Evolutionary conservation across 2,329 filamentous ascomycete genomes (phyloP).

Genomic region (Xylariaceae sp.): DNA sequence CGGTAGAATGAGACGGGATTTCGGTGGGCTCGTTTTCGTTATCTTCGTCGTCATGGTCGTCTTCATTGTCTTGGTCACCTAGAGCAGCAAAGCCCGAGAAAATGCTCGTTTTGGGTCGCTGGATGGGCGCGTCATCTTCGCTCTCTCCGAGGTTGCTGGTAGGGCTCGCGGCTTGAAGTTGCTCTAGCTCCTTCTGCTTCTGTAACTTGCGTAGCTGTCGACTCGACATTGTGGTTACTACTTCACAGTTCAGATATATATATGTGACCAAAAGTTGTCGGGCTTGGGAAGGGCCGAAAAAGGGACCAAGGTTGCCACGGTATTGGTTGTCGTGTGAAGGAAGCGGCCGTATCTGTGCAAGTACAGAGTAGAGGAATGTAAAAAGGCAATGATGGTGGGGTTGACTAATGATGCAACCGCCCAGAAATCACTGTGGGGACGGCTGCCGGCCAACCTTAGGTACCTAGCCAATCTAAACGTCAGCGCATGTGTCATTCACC

Average conservation of each 20-base stretch:
- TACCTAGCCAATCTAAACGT: background rate
- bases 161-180: constrained; percentile 44
- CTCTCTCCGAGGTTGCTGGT: constrained; percentile 44
- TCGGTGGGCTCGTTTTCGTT: constrained; percentile 42
- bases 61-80: constrained; percentile 50
- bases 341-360: too few species aligned
- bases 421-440: too few species aligned
- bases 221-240: constrained; percentile 37
- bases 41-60: constrained; percentile 45
- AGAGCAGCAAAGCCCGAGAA: constrained; percentile 60
- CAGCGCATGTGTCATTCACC: constrained; percentile 5
- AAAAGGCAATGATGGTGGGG: constrained; percentile 2
- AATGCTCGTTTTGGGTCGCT: constrained; percentile 51
- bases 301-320: too few species aligned
- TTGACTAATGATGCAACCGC: constrained; percentile 11
- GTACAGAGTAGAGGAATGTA: background rate
- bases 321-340: too few species aligned
- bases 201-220: constrained; percentile 45
- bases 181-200: constrained; percentile 55
- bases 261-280: too few species aligned
- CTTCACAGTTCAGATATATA: background rate
- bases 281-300: too few species aligned
- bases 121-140: constrained; percentile 42
- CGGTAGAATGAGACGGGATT: constrained; percentile 23
- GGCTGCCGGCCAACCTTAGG: too few species aligned